phyloP scores from a whole-genome alignment of 73 alveolate genomes.

The Tetrahymena elliotti region DNA sequence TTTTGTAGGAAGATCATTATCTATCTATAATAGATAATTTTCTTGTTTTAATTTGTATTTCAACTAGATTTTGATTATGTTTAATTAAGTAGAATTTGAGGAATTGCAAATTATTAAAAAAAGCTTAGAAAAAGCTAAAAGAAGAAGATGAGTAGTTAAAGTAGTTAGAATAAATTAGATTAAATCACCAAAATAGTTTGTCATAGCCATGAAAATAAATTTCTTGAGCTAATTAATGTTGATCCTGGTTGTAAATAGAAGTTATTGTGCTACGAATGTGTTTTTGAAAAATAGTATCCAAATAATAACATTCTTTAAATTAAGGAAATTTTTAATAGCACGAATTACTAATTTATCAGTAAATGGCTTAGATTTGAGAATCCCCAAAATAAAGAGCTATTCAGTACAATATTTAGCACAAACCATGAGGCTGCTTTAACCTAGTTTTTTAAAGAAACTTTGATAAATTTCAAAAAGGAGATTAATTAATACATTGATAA shows the following conservation, averaged over 20 bases:
- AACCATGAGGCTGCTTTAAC: background rate
- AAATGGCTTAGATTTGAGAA: background rate
- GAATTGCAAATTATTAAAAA: too few relatives aligned
- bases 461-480: background rate
- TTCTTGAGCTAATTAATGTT: background rate
- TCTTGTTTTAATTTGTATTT: too few relatives aligned
- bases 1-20: too few relatives aligned
- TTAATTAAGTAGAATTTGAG: background rate
- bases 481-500: background rate
- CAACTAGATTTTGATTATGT: background rate
- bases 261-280: background rate
- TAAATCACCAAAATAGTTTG: background rate
- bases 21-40: too few relatives aligned
- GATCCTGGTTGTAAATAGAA: background rate
- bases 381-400: background rate
- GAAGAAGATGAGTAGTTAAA: background rate
- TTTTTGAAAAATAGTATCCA: background rate
- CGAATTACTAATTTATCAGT: background rate
- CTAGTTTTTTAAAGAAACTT: background rate
- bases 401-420: background rate
- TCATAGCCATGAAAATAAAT: background rate
- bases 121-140: background rate
- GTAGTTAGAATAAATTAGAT: background rate
- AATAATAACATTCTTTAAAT: background rate
- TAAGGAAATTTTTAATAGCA: background rate